Conservation (phyloP, 345 rosid genomes). For the Carallia brachiata region DNA sequence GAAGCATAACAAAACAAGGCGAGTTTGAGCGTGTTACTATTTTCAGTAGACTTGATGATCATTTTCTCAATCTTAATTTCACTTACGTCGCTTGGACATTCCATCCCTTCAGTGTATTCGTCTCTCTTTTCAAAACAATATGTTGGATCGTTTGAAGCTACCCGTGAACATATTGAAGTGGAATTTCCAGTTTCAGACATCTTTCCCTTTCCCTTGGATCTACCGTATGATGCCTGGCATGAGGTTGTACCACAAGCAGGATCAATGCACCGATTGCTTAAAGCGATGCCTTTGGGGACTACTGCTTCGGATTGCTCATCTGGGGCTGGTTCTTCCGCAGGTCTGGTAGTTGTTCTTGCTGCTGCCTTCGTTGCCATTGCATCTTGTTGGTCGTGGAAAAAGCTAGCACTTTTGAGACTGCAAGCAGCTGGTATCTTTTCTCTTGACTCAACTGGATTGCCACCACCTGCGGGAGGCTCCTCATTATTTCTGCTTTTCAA, state of each 20-base stretch:
- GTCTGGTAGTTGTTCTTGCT: not conserved
- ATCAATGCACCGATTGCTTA: not conserved
- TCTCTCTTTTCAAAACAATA: constrained; percentile 23
- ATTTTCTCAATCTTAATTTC: not conserved
- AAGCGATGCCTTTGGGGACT: constrained; percentile 6
- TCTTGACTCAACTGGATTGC: not conserved
- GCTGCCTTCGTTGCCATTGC: too few relatives aligned
- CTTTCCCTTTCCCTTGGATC: not conserved
- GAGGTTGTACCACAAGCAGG: constrained; percentile 10
- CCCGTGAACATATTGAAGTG: constrained; percentile 39
- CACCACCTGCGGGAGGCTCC: not conserved
- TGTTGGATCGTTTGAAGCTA: constrained; percentile 41
- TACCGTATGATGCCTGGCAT: constrained; percentile 9
- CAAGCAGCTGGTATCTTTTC: not conserved
- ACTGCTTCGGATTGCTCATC: constrained; percentile 65
- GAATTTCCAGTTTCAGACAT: constrained; percentile 4
- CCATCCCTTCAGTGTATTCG: constrained; percentile 27
- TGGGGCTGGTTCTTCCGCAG: constrained; percentile 30
- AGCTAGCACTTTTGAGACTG: not conserved
- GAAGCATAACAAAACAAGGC: not conserved
- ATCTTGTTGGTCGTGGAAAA: not conserved
- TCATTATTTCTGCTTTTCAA: constrained; percentile 8
- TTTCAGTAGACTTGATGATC: too few relatives aligned
- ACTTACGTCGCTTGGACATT: constrained; percentile 40
- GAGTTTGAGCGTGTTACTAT: not conserved